These are phyloP conservation scores for Hawksworthiomyces lignivorus DNA, from an alignment of 2,329 filamentous ascomycete genomes.

Conservation along the genomic window DNA sequence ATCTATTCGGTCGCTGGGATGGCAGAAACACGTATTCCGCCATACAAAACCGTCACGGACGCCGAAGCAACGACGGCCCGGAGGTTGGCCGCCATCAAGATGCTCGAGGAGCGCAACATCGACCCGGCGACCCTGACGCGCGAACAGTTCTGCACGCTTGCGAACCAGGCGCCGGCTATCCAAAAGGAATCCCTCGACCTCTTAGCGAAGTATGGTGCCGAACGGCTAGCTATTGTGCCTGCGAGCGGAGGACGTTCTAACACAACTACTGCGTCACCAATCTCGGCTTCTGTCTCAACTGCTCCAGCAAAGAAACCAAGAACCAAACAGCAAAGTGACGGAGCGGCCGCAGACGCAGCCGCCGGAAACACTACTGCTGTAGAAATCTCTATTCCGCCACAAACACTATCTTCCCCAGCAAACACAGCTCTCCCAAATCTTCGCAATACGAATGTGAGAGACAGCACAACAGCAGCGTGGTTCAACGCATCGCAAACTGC, in stretches of 20 bases:
- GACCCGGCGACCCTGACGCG: constrained; percentile 42
- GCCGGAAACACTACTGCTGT: no score
- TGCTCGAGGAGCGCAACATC: constrained; percentile 40
- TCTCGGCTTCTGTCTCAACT: constrained; percentile 16
- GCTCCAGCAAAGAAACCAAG: constrained; percentile 3
- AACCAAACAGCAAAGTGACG: background rate
- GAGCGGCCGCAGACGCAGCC: background rate
- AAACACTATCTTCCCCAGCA: no score
- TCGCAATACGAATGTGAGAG: no score
- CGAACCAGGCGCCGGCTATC: constrained; percentile 50
- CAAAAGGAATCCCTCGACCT: constrained; percentile 48
- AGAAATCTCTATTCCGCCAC: no score
- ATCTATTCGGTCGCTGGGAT: no score
- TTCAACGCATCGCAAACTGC: no score
- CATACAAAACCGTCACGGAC: constrained; percentile 11
- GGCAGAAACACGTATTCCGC: background rate
- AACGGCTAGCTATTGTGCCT: constrained; percentile 49
- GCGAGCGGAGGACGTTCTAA: constrained; percentile 33
- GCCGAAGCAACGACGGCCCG: constrained; percentile 6
- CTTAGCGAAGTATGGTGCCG: constrained; percentile 50
- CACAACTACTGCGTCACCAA: constrained; percentile 19
- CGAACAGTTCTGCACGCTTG: constrained; percentile 52
- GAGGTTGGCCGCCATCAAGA: constrained; percentile 25
- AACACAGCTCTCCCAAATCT: no score
- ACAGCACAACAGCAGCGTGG: no score